Base-by-base conservation (phyloP, 352 stramenopile species). In the Thalassiosira livingstoniorum region DNA sequence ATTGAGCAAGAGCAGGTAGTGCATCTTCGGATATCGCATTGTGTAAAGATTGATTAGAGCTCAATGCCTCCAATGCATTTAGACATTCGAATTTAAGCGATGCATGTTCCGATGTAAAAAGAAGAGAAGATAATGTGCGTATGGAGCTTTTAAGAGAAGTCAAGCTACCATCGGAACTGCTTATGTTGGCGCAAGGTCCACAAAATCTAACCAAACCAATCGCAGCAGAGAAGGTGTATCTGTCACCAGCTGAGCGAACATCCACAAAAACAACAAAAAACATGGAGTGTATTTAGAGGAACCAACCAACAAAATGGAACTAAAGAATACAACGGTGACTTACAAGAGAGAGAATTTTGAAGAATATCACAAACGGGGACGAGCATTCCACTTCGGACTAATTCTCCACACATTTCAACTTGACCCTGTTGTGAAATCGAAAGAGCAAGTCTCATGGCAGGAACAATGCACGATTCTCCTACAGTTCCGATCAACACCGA, bases 401-500 rank as follows among this genome's bases (percentile, higher is more conserved):
- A 57, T 70, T 92, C 87, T 23, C 84, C 82, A 64, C 91, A 82
- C 32, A 93, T 67, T 21, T 91, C 82, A 18, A 83, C 55, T 39
- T 57, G 62, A 23, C 88, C 90, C 35, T 94, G 87, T 63, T 87
- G 80, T 21, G 72, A 76, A 78, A 94, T 89, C 5, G 90, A 88
- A n/a, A 92, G 75, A 27, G 88, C 53, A 0, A 58, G 47, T 25
- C 47, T 34, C 10, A 94, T 39, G 0, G 80, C 82, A 21, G 90
- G 82, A 39, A 70, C 45, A 27, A 92, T 69, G 13, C 80, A 71
- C 18, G 72, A 78, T 62, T 88, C 87, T 37, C 90, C 90, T 68
- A 93, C 87, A 35, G 84, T 83, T 42, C 90, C 90, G 32, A 94
- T 84, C 15, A 94, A 68, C 51, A 94, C 80, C 39, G 84, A 87